Base-by-base conservation (phyloP, 2,329 filamentous ascomycete genomes). In the Xylariaceae sp. region DNA sequence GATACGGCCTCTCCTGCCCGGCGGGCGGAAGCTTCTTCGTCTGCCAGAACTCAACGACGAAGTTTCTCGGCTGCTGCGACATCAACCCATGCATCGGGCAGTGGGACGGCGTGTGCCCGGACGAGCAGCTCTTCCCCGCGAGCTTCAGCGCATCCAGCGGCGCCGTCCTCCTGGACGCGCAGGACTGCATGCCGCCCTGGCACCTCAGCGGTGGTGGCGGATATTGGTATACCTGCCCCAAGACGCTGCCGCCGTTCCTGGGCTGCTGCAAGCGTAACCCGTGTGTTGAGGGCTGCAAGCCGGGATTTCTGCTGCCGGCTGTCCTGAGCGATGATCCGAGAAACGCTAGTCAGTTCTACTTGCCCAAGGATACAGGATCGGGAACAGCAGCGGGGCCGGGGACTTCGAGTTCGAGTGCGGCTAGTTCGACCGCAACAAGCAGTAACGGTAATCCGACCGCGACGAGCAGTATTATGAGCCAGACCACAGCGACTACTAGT, bases 51-150 rank as follows among this genome's bases (percentile, higher is more conserved):
- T 47, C 48, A 5, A 41, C 46, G 7, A 47, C 56, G 5, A 51
- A 51, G 4, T 69, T 68, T 31, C 54, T 68, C 15, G 65, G 65
- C 5, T 68, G 65, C 47, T 68, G 66, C 47, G 47, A 44, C 8
- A 38, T 43, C 4, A 54, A 66, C 26, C 60, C 64, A 5, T 68
- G 65, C 44, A 37, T 50, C 3, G 11, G n/a, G 8, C 55, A 43
- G n/a, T 56, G 54, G 17, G 27, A 43, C 9, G 50, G 46, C 9
- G 29, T 30, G 2, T 68, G 65, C 38, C 46, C 54, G 0, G 44
- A 40, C 23, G 57, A 52, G 7, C 50, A 57, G 30, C 50, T 68
- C 12, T 55, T 49, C 18, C 34, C 53, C 4, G 59, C 52, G 8
- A 58, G 40, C 35, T 67, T 61, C 51, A 55, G 59, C 16, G 36